Base-by-base conservation (phyloP, 192 early-diverging fungal genomes). In the Coemansia sp. region DNA sequence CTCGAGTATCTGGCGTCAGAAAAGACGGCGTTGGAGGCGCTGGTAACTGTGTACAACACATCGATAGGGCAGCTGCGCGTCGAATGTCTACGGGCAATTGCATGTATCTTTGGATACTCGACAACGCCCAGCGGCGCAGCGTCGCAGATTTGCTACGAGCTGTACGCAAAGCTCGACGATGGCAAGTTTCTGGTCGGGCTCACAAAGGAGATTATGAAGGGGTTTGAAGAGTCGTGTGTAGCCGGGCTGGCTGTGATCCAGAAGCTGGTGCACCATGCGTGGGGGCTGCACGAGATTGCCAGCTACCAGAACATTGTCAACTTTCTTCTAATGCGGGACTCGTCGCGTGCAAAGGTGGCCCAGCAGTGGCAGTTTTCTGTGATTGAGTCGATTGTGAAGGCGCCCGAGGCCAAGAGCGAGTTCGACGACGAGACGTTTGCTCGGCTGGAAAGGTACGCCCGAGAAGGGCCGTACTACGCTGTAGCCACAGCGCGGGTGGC, bases 351-450 rank as follows among this genome's bases (percentile, higher is more conserved):
- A 29, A 79, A 62, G 53, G 51, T 58, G n/a, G 77, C 53, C 39
- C 77, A 79, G 62, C 66, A 79, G 57, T 79, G 77, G 71, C 77
- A 79, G 68, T 79, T 67, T 57, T 41, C 77, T 3, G 56, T 64
- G 16, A 59, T 79, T 3, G 60, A 79, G 45, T 56, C 71, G 20
- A 70, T 79, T 19, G 71, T 65, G 19, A 56, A 62, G 26, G 54
- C 71, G 13, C 54, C 61, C 11, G 53, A 54, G 7, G 80, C 80
- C 32, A 61, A 57, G 52, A 47, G 50, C 12, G 68, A 62, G 20
- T 82, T 82, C 62, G 74, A 71, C 26, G 48, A 53, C 0, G 71
- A 69, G 11, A 66, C 64, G 11, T 57, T 61, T 45, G 52, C 66
- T 0, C 71, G 62, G 19, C 54, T 82, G 24, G 26, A 13, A 23